Conservation (phyloP, 2,329 filamentous ascomycete genomes). For the Sporothrix pallida region DNA sequence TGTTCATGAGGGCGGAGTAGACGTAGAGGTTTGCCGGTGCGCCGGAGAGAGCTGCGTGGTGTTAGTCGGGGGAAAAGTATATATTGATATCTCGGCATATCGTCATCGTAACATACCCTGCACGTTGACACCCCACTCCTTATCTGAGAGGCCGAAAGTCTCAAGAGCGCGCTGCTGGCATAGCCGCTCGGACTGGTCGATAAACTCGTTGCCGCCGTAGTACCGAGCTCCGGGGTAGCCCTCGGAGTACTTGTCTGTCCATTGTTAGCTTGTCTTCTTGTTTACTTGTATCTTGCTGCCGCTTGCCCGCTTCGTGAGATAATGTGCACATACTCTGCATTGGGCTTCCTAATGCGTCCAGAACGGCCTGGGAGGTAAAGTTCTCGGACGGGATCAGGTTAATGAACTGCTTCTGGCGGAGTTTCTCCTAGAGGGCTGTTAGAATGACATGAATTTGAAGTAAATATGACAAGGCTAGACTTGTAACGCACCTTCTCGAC, state of each 20-base stretch:
- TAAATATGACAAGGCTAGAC: too few relatives aligned
- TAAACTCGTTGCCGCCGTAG: constrained; percentile 96
- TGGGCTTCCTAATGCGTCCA: constrained; percentile 88
- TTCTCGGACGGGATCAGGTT: constrained; percentile 96
- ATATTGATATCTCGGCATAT: background rate
- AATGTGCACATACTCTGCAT: constrained; percentile 77
- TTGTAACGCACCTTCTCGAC: constrained; percentile 75
- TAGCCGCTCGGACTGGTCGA: constrained; percentile 85
- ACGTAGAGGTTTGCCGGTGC: constrained; percentile 83
- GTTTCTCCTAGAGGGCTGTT: constrained; percentile 75
- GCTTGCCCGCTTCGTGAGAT: background rate
- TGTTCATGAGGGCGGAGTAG: constrained; percentile 90
- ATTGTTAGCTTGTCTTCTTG: constrained; percentile 9
- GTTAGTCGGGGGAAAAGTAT: constrained; percentile 33
- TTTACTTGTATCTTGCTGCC: background rate
- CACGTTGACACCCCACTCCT: constrained; percentile 96
- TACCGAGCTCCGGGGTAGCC: constrained; percentile 96
- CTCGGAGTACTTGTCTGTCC: constrained; percentile 92
- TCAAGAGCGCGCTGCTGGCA: constrained; percentile 91
- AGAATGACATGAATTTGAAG: background rate
- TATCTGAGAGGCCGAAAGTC: constrained; percentile 80
- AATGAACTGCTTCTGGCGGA: constrained; percentile 96
- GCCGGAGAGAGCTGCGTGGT: constrained; percentile 73
- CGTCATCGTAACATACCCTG: constrained; percentile 64
- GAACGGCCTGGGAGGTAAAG: constrained; percentile 90